Base-by-base conservation (phyloP, 2,329 filamentous ascomycete genomes). In the Cladosporium sphaerospermum region DNA sequence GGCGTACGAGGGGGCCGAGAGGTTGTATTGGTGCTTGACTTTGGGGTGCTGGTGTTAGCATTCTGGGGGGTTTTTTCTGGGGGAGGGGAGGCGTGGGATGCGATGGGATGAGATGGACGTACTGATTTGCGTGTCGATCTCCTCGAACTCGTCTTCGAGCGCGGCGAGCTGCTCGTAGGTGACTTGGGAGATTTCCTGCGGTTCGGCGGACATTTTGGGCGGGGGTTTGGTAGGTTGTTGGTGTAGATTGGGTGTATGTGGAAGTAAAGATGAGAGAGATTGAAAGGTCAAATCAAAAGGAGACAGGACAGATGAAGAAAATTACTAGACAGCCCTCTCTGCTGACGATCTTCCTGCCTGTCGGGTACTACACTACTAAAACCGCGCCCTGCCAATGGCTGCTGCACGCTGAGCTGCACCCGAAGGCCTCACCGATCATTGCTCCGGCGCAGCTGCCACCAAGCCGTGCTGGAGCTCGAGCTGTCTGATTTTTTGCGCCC, bases 91-190 rank as follows among this genome's bases (percentile, higher is more conserved):
- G 16, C 16, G 16, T 16, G 16, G 16, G 16, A 16, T 16, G 16
- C 16, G 16, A 16, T 16, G 16, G 16, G 16, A 18, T 18, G 16
- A 18, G 9, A 42, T 1, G 34, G 51, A 80, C 85, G 69, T 78
- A 95, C 90, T 79, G 64, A 93, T 85, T 69, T 95, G 85, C 34
- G 85, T 78, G 72, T 96, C 90, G 34, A 84, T 83, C 63, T 91
- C 82, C 56, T 91, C 84, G 64, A 96, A 95, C 59, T 95, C 86
- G 61, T 83, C 79, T 76, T 96, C 89, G 59, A 96, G 78, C 54
- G 85, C 80, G 54, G 83, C 80, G 59, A 97, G 83, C 69, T 92
- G 82, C 71, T 89, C 86, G 71, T 89, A 91, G 55, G 78, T 80
- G 57, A 85, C 48, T 33, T 51, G 48, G 39, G 48, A 44, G 18